A percentile compares a stretch with the other conserved stretches of the same genome.
These are phyloP conservation scores for Triticum urartu DNA, from an alignment of 176 grass and related monocot species.

Conservation along the genomic window DNA sequence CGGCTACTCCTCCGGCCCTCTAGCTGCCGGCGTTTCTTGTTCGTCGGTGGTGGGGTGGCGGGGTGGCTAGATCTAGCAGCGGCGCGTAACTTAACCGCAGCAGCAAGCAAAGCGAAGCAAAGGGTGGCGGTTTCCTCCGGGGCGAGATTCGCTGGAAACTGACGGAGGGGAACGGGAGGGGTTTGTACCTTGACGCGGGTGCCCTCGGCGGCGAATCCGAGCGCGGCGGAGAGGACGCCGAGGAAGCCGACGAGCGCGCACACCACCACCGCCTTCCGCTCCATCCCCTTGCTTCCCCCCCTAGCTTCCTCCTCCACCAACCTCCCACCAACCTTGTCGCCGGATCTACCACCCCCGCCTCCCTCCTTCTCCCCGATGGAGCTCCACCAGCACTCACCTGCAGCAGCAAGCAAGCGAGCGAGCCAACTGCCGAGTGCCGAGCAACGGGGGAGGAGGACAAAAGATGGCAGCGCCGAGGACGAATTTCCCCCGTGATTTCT, in stretches of 20 bases:
- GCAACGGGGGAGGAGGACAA: background rate
- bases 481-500: background rate
- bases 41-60: background rate
- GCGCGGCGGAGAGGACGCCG: slow-evolving; percentile 81
- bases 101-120: background rate
- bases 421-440: background rate
- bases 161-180: no score
- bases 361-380: no score
- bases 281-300: slow-evolving; percentile 31
- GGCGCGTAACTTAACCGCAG: background rate
- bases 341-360: background rate
- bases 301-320: no score
- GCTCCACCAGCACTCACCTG: background rate
- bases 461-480: no score
- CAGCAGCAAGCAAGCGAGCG: background rate
- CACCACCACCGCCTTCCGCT: slow-evolving; percentile 66
- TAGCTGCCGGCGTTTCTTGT: background rate
- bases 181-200: slow-evolving; percentile 78
- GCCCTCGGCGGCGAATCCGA: slow-evolving; percentile 87
- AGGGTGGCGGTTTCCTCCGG: background rate
- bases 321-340: background rate
- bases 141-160: background rate
- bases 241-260: slow-evolving; percentile 73
- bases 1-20: no score
- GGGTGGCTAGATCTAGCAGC: slow-evolving; percentile 30